Evolutionary conservation across 192 early-diverging fungal genomes (phyloP), one percentile per base, ranked within the genome.

Genomic region (Coemansia sp.): DNA sequence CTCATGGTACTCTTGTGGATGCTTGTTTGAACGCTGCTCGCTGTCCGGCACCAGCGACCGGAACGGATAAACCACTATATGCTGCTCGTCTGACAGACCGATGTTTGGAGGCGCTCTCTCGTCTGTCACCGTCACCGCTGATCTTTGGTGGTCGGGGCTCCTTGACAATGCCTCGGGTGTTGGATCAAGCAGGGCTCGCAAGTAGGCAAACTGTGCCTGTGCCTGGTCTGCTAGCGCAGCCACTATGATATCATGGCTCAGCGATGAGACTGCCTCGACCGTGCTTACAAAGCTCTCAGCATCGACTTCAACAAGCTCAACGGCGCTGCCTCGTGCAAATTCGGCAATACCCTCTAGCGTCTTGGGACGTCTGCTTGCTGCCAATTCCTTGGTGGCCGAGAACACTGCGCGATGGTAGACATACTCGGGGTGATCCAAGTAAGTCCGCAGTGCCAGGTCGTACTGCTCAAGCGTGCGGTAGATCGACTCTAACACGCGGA

Each of bases 41-140:
- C 41, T 40, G 22, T 67, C 67, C 1, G 78, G 78, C 13, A 72
- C 70, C 41, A 80, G 61, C 38, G 66, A 67, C 62, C 59, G 59
- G 53, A 80, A 73, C 44, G 78, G 78, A 20, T 80, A 80, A 10
- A 80, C 62, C 13, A 80, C 78, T 3, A 75, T 67, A 40, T 80
- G 73, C 70, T 80, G 78, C 38, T 80, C 78, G 29, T 75, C 78
- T 0, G 69, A 61, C 4, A 80, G 67, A 1, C 78, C 78, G 41
- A 80, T 80, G 44, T 75, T 60, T 15, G 78, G 78, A 52, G 78
- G 78, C 20, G 63, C 62, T 6, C 78, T 66, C 62, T 80, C 78
- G 61, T 80, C 69, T 5, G 69, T 32, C 1, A 32, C 55, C 1
- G 59, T 39, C 47, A 69, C 38, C 0, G 22, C 15, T 15, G 59